Base-by-base conservation (phyloP, 2,329 filamentous ascomycete species). In the Epichloe typhina region DNA sequence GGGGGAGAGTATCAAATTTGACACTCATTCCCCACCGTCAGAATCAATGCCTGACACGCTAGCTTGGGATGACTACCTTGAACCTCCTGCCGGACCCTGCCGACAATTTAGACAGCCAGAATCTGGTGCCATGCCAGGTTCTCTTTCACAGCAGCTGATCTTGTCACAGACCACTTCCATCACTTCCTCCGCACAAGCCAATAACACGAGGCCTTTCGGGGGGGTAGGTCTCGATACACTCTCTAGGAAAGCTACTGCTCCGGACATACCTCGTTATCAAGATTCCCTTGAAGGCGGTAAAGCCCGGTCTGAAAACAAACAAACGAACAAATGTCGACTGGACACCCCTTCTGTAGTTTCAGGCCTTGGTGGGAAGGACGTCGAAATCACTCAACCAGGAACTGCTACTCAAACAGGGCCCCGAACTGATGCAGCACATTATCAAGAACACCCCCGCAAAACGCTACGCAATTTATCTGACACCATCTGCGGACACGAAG, bases 401-500 rank as follows among this genome's bases (percentile, higher is more conserved):
- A 54, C 61, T 41, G 56, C 61, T 1, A 55, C 64, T 4, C 62
- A 64, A 35, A 53, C 55, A 9, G 65, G 64, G 42, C 59, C 62
- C 11, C 57, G 60, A 17, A 53, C 55, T 21, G 42, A 49, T 19
- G 51, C 51, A 3, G 55, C 56, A n/a, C 54, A 58, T 44, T 5
- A 36, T 31, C 54, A 58, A 42, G 17, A 23, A 23, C 48, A 66
- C 4, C 58, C 65, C 26, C 65, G 61, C 5, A 66, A 68, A 35
- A 64, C 66, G 2, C 65, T 77, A 47, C 68, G 69, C 52, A 69
- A 72, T 44, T 56, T 80, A 7, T 68, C 72, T 3, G 71, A 76
- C 42, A 71, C 72, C n/a, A 72, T 83, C 53, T 69, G 76, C 52
- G 73, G 75, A 17, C 77, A 88, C 53, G 79, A 80, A 38, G 72